phyloP scores from a whole-genome alignment of 805 yeast genomes.

The Pichia californica region DNA sequence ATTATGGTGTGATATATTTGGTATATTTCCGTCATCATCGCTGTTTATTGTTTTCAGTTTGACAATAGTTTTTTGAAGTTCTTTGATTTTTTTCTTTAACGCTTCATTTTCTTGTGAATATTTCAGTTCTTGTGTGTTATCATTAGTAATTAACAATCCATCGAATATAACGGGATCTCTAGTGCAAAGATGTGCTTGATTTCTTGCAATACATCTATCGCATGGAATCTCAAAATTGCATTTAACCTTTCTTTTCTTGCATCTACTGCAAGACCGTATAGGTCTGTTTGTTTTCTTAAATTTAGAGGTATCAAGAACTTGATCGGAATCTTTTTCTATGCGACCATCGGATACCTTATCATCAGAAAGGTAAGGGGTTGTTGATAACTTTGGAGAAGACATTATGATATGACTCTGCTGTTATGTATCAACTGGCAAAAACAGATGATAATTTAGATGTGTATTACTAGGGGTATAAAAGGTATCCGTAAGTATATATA shows the following conservation, averaged over 20 bases:
- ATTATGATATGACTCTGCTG: no score
- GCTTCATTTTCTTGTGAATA: slow-evolving; percentile 26
- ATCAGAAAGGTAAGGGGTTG: no score
- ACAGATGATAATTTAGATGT: no score
- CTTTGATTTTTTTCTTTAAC: slow-evolving; percentile 21
- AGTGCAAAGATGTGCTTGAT: slow-evolving; percentile 26
- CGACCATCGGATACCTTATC: no score
- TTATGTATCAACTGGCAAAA: no score
- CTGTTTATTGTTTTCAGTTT: slow-evolving; percentile 6
- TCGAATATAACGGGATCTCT: slow-evolving; percentile 31
- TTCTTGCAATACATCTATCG: slow-evolving; percentile 33
- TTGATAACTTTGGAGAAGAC: no score
- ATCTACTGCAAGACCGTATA: slow-evolving; percentile 39
- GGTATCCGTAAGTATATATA: no score
- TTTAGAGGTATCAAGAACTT: slow-evolving; percentile 15
- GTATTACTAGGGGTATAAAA: no score
- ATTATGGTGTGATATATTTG: background rate
- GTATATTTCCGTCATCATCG: background rate
- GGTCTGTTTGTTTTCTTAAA: slow-evolving; percentile 28
- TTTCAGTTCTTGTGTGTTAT: slow-evolving; percentile 19
- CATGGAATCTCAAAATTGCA: slow-evolving; percentile 46
- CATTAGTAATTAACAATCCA: slow-evolving; percentile 26
- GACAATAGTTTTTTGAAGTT: slow-evolving; percentile 21
- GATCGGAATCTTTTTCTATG: no score
- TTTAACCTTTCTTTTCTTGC: slow-evolving; percentile 41